Conservation (phyloP, 495 filamentous ascomycete genomes). For the Achaetomiella virescens region DNA sequence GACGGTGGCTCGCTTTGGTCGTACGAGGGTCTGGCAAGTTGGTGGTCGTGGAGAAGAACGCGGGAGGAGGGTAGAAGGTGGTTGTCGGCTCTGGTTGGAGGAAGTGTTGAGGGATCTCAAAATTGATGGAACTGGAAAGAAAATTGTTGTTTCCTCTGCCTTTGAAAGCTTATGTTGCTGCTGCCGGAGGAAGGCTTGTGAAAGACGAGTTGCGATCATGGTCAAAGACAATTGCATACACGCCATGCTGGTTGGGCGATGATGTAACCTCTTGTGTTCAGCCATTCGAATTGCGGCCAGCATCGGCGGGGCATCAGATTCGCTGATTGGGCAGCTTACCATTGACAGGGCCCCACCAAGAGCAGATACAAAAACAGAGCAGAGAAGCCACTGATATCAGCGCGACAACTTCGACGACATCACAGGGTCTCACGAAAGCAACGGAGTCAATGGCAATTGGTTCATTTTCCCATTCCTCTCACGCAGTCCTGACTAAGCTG, state of each 20-base stretch:
- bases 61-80: neutral
- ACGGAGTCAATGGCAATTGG: constrained; percentile 21
- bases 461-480: constrained; percentile 38
- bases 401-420: neutral
- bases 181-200: neutral
- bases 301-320: neutral
- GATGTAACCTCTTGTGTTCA: constrained; percentile 19
- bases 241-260: constrained; percentile 9
- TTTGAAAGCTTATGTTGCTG: neutral
- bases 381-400: neutral
- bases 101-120: neutral
- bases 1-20: too few relatives aligned
- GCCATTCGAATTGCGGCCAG: neutral
- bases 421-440: constrained; percentile 4
- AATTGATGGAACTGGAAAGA: neutral
- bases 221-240: neutral
- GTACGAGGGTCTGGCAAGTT: neutral
- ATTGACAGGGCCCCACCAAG: neutral
- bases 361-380: neutral
- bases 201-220: constrained; percentile 7
- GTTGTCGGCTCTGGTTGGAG: neutral
- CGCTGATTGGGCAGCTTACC: neutral
- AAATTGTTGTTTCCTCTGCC: too few relatives aligned
- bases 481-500: constrained; percentile 41
- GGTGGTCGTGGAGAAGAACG: neutral